Evolutionary conservation across 2,329 filamentous ascomycete species (phyloP).

Genomic region (Ophiocordyceps unilateralis): DNA sequence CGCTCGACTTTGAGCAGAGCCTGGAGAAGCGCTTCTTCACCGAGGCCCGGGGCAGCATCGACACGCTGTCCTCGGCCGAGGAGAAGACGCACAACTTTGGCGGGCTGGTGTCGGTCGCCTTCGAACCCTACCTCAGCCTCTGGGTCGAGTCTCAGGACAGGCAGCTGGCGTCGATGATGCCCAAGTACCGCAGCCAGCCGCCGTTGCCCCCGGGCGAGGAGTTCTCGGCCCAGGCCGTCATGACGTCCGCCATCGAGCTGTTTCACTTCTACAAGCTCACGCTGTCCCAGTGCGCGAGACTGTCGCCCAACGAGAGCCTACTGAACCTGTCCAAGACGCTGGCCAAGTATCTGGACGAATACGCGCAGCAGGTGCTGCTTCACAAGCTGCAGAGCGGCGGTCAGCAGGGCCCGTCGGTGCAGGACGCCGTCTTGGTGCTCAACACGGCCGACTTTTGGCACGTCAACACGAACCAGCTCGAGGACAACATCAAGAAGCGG

Average conservation of each 20-base stretch:
- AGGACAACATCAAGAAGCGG: conserved; percentile 83
- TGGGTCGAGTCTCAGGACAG: conserved; percentile 97
- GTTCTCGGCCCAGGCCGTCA: conserved; percentile 77
- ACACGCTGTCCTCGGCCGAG: conserved; percentile 69
- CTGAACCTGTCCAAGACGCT: conserved; percentile 73
- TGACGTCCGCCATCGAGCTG: conserved; percentile 84
- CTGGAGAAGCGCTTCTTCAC: conserved; percentile 70
- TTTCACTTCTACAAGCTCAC: conserved; percentile 95
- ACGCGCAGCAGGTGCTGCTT: conserved; percentile 81
- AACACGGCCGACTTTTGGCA: conserved; percentile 99
- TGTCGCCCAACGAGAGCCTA: conserved; percentile 78
- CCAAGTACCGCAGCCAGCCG: conserved; percentile 71
- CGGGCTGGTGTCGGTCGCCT: conserved; percentile 86
- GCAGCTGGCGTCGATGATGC: conserved; percentile 68
- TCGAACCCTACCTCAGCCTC: conserved; percentile 88
- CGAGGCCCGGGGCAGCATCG: conserved; percentile 63
- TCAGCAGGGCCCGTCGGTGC: conserved; percentile 38
- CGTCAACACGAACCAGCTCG: conserved; percentile 76
- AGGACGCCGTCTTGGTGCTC: conserved; percentile 71
- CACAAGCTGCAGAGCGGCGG: conserved; percentile 46
- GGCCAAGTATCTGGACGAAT: conserved; percentile 87
- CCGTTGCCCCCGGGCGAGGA: conserved; percentile 74
- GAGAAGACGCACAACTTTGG: conserved; percentile 65
- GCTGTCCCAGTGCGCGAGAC: conserved; percentile 83
- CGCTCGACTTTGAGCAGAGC: conserved; percentile 87